Base-by-base conservation (phyloP, 495 filamentous ascomycete species). In the Trichoderma orchidacearum region DNA sequence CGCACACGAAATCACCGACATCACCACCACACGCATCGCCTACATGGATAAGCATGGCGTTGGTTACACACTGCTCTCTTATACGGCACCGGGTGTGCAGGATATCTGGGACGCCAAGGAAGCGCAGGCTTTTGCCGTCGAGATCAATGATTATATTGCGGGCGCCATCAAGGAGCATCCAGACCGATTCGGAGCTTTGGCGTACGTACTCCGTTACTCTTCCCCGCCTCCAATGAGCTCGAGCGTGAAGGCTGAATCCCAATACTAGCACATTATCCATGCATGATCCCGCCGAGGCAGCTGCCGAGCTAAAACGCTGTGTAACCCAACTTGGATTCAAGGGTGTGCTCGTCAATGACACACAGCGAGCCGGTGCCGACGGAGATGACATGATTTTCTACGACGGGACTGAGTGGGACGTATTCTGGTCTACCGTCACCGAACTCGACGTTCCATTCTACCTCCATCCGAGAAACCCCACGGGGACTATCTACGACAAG, bases 401-500 rank as follows among this genome's bases (percentile, higher is more conserved):
- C 64, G 81, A 84, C 57, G 68, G 73, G 30, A 63, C 69, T 1
- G 70, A 72, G 31, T 84, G 77, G 66, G 72, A 81, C 53, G 62
- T 72, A 8, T 86, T 85, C 68, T 85, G 81, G 81, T 55, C 68
- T 29, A 72, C 72, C 0, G 70, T 75, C 30, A 71, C 72, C 2
- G 77, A 82, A 57, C 73, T 86, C n/a, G 75, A 78, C 38, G 82
- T 83, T 3, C 81, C 81, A 0, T 68, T 86, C 5, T 86, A 86
- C 61, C 67, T 86, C 7, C 81, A 86, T 62, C 82, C 83, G 0
- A 60, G 68, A 15, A 70, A 70, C 54, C 66, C 67, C 5, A 77
- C 72, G 0, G 58, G 56, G 1, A 34, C 30, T 13, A 27, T 35
- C 17, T 21, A 55, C 53, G 53, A 55, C 6, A 34, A 55, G 30